phyloP scores from a whole-genome alignment of 345 rosid species.

The Eucalyptus cladocalyx region DNA sequence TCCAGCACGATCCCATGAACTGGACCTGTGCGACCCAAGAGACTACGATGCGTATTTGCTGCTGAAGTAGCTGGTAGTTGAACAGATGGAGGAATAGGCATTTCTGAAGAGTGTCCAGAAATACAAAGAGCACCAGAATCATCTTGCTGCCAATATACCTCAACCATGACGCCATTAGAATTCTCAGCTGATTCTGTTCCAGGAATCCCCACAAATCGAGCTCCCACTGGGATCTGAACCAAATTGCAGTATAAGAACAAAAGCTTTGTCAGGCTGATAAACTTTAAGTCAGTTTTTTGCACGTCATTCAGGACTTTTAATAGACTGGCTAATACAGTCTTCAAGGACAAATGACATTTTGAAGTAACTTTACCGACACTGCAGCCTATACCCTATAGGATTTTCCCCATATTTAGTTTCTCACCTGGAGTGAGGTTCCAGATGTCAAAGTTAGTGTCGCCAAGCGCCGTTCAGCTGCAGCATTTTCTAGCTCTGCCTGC shows the following conservation, averaged over 20 bases:
- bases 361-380: not conserved
- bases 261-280: not conserved
- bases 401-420: not conserved
- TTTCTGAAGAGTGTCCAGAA: conserved; percentile 71
- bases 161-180: conserved; percentile 80
- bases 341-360: not conserved
- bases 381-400: not conserved
- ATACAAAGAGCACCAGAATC: conserved; percentile 77
- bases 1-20: conserved; percentile 55
- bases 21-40: conserved; percentile 20
- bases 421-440: conserved; percentile 55
- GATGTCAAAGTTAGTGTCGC: conserved; percentile 58
- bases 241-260: not conserved
- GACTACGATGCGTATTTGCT: not conserved
- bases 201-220: conserved; percentile 68
- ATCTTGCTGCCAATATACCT: conserved; percentile 92
- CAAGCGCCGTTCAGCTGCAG: conserved; percentile 66
- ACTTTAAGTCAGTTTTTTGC: not conserved
- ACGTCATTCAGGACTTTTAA: not conserved
- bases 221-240: conserved; percentile 73
- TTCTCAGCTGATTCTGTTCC: conserved; percentile 56
- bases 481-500: conserved; percentile 87
- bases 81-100: conserved; percentile 38
- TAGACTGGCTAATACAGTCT: not conserved
- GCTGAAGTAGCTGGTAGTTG: conserved; percentile 12